Base-by-base conservation (phyloP, 805 yeast genomes). In the Ogataea kodamae region DNA sequence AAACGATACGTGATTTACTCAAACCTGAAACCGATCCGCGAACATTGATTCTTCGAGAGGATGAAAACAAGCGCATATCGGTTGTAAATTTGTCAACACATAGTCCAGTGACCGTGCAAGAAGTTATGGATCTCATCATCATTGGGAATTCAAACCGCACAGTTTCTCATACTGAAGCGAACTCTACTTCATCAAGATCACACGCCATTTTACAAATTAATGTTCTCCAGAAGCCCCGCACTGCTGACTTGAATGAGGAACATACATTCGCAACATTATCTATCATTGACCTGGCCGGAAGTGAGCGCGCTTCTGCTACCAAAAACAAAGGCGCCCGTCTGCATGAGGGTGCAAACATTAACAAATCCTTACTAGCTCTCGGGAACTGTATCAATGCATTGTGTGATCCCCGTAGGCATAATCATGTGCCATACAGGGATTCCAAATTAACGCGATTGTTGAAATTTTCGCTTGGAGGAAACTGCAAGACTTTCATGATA, bases 321-420 rank as follows among this genome's bases (percentile, higher is more conserved):
- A 76, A 74, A 45, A 90, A 90, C 56, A 61, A 87, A 28, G 97
- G 97, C 0, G 74, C 70, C 18, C 63, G 96, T 30, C 67, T 90
- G 9, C 74, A 76, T 36, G 97, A 90, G 57, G 97, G 97, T 17
- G 97, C 97, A 9, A 86, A 86, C 55, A 90, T 90, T 53, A 90
- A 90, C 62, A 76, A 79, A 54, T 87, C 96, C 0, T 64, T 90
- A 27, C 61, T 90, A 30, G 96, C 97, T 0, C 67, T 90, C 28
- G 97, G 97, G 0, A 89, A 88, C 52, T 90, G 97, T 59, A 89
- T 90, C 42, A 88, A 87, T 57, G 96, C 97, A 1, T 65, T 89
- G 25, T 85, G 96, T 60, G 88, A 81, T 45, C 74, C 77, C 5
- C 68, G 79, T 37, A 65, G 74, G 31, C 62, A 74, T 39, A 69